Evolutionary conservation across 306 rosid genomes (phyloP), one percentile per base, ranked within the genome.

Genomic region (Trichosanthes cucumerina): DNA sequence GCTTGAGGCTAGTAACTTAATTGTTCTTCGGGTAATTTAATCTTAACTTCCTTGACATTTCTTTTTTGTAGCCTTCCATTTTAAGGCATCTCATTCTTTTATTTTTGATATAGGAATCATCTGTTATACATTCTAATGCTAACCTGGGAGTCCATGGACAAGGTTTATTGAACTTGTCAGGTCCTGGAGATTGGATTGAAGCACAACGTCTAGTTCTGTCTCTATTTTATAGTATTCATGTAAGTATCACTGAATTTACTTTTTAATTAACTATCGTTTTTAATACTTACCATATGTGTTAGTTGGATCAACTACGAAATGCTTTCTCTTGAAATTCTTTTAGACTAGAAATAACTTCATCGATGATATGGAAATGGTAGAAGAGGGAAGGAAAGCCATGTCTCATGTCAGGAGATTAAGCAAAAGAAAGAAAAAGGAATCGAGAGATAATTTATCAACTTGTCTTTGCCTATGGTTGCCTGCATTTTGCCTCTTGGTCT

Each of bases 121-220:
- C 99, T 81, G 93, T 91, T 78, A 93, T 96, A 83, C 99, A 96
- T 81, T 96, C 99, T 81, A 93, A 96, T 91, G 99, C 99, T 81
- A 96, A 96, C 87, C 90, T 96, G 82, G 99, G 97, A 87, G 98
- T 96, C 81, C 97, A 81, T 82, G 99, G 99, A 50, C 99, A 96
- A 91, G 99, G 98, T 84, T 85, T 92, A 57, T 92, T 96, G 84
- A 93, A 96, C 87, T 85, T 96, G 66, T 90, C 99, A 38, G 99
- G 99, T 34, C 92, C 90, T 33, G 99, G 98, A 80, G 96, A 96
- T 85, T 85, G 89, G 91, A 96, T 96, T 83, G 94, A 96, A 87
- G 98, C 98, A 46, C 99, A 96, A 57, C 96, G 97, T 54, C 86
- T 96, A 90, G 99, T 96, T 83, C 82, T 96, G 52, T 91, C 99